Base-by-base conservation (phyloP, 1,284 basidiomycete genomes). In the Coniferiporia sulphurascens region DNA sequence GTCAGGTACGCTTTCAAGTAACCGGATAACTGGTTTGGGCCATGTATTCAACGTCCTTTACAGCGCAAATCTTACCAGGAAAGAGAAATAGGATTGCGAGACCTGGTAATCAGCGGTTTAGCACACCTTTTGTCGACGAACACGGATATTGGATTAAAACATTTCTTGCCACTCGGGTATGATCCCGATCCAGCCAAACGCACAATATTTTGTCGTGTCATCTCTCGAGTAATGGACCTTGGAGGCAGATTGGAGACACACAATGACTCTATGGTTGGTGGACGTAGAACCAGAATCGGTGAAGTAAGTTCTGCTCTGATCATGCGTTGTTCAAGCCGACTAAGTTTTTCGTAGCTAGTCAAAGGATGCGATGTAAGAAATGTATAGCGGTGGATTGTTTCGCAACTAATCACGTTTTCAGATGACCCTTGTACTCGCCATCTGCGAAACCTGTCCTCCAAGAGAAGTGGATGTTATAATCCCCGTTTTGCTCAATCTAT, bases 71-170 rank as follows among this genome's bases (percentile, higher is more conserved):
- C 12, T 7, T n/a, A 36, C 8, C 8, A 12, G 2, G 58, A 55
- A 17, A 59, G 44, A 19, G 44, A 59, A 41, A 45, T 21, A n/a
- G 48, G 58, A 6, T n/a, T 90, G 35, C 80, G 86, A 15, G 88
- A 91, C 60, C 71, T 89, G 34, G 82, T 90, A 51, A 86, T 94
- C 59, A 81, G 83, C 6, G 91, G 90, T 0, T 80, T 96, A 2
- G 84, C 93, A 0, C 85, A 94, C 63, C 77, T 96, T 5, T 84
- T 96, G 58, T 85, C 83, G 27, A 84, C 92, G 17, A 97, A 96
- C 68, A 88, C 91, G 35, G 91, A 96, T 67, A 89, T 85, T 64
- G 93, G 93, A 12, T 84, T 96, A 66, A 94, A 95, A 71, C 91
- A 94, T 70, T 94, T 90, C 67, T 81, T 96, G 32, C 76, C 85